A percentile compares a stretch with the other conserved stretches of the same genome.
These are phyloP conservation scores for Fomitopsis palustris DNA, from an alignment of 1,284 basidiomycete species.

Conservation along the genomic window DNA sequence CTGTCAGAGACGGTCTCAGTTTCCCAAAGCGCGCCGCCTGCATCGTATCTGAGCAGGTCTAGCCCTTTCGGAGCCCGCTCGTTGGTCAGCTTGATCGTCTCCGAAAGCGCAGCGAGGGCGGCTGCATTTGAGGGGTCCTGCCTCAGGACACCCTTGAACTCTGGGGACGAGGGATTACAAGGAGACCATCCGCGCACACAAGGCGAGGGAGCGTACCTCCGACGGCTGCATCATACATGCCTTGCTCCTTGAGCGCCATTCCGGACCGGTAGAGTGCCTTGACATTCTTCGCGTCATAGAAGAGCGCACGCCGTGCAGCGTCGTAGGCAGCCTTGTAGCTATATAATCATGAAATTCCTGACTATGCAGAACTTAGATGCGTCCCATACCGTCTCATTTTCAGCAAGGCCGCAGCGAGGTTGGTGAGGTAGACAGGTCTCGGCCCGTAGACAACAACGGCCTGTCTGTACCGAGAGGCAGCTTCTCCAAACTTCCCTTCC, in stretches of 20 bases:
- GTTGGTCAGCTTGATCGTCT: background rate
- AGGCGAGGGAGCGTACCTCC: constrained; percentile 24
- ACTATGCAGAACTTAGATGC: background rate
- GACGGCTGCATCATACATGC: constrained; percentile 32
- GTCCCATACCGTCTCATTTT: constrained; percentile 37
- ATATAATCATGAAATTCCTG: too few relatives aligned
- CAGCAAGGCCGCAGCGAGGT: constrained; percentile 38
- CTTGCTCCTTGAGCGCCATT: constrained; percentile 36
- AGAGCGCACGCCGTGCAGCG: constrained; percentile 39
- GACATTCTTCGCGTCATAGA: constrained; percentile 36
- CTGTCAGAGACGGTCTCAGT: constrained; percentile 38
- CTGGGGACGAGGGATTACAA: constrained; percentile 19
- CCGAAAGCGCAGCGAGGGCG: constrained; percentile 28
- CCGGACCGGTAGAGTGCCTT: constrained; percentile 43
- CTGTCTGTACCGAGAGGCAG: constrained; percentile 21
- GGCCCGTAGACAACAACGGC: constrained; percentile 22
- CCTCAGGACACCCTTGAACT: constrained; percentile 35
- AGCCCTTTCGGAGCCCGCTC: constrained; percentile 12
- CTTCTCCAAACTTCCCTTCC: constrained; percentile 14
- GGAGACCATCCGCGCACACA: background rate
- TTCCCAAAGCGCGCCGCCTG: constrained; percentile 4
- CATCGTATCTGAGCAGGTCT: constrained; percentile 24
- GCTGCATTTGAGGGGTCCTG: constrained; percentile 30
- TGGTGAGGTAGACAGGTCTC: constrained; percentile 33
- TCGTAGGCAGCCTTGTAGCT: constrained; percentile 35